phyloP scores from a whole-genome alignment of 352 stramenopile genomes.

The Pythium angustatum region DNA sequence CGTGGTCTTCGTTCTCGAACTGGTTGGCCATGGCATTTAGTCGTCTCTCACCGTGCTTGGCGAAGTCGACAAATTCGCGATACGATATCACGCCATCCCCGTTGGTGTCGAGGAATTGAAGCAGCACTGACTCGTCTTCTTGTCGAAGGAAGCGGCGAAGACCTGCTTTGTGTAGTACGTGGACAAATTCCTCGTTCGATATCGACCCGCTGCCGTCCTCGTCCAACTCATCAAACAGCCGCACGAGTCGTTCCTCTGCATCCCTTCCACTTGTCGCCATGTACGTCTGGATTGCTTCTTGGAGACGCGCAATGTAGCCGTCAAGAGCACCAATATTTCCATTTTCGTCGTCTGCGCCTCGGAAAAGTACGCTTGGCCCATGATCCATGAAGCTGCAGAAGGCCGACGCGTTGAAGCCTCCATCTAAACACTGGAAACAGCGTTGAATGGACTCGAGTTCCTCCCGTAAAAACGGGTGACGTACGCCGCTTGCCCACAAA shows the following conservation, averaged over 20 bases:
- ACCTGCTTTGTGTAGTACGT: slow-evolving; percentile 62
- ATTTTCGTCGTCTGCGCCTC: slow-evolving; percentile 24
- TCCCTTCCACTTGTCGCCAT: slow-evolving; percentile 55
- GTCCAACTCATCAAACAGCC: slow-evolving; percentile 61
- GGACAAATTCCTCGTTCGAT: slow-evolving; percentile 62
- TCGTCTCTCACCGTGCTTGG: slow-evolving; percentile 42
- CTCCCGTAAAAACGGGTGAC: slow-evolving; percentile 69
- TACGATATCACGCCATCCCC: slow-evolving; percentile 63
- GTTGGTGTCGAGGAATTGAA: slow-evolving; percentile 72
- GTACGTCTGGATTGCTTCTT: slow-evolving; percentile 59
- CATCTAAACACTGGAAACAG: slow-evolving; percentile 48
- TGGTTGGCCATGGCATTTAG: slow-evolving; percentile 31
- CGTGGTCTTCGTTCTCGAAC: neutral
- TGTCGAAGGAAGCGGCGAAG: slow-evolving; percentile 56
- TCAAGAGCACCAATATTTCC: slow-evolving; percentile 39
- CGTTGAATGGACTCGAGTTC: slow-evolving; percentile 58
- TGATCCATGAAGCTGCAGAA: slow-evolving; percentile 59
- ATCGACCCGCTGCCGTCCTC: slow-evolving; percentile 53
- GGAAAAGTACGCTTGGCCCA: slow-evolving; percentile 51
- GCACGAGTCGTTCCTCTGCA: slow-evolving; percentile 41
- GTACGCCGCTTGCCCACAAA: slow-evolving; percentile 60
- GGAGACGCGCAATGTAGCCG: slow-evolving; percentile 52
- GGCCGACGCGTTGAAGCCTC: slow-evolving; percentile 50
- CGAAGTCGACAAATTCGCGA: slow-evolving; percentile 69
- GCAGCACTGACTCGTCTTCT: slow-evolving; percentile 64